Evolutionary conservation across 306 rosid species (phyloP).

Genomic region (Cucurbita ficifolia): DNA sequence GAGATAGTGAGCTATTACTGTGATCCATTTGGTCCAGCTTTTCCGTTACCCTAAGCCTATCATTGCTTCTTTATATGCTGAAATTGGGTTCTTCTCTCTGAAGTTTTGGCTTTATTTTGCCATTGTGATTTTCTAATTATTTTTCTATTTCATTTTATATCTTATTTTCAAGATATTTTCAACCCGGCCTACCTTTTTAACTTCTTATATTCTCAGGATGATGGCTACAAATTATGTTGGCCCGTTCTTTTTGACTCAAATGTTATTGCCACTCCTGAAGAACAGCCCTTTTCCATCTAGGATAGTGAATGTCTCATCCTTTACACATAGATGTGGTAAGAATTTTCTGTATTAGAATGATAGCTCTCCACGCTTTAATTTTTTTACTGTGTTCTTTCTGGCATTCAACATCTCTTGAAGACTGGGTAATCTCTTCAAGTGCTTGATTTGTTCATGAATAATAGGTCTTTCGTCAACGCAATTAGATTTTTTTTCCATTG

Average conservation of each 20-base stretch:
- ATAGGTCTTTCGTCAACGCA: background rate
- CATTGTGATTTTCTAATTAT: background rate
- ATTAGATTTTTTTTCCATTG: background rate
- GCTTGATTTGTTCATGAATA: background rate
- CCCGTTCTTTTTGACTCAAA: conserved; percentile 54
- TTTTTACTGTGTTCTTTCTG: background rate
- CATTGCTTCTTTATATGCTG: background rate
- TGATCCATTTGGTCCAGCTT: background rate
- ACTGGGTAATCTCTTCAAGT: background rate
- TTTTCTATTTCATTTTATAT: background rate
- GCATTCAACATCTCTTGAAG: background rate
- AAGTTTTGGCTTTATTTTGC: background rate
- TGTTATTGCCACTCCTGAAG: conserved; percentile 55
- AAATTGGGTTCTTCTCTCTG: background rate
- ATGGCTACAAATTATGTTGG: conserved; percentile 76
- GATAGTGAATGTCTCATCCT: conserved; percentile 71
- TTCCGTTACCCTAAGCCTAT: background rate
- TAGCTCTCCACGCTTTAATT: background rate
- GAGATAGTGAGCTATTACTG: background rate
- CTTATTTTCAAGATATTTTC: background rate
- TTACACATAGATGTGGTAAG: conserved; percentile 70
- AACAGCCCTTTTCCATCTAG: conserved; percentile 60
- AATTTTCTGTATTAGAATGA: background rate
- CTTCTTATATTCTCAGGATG: conserved; percentile 31
- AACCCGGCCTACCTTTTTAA: background rate